Base-by-base conservation (phyloP, 140 eudicot species). In the Senecio squalidus region DNA sequence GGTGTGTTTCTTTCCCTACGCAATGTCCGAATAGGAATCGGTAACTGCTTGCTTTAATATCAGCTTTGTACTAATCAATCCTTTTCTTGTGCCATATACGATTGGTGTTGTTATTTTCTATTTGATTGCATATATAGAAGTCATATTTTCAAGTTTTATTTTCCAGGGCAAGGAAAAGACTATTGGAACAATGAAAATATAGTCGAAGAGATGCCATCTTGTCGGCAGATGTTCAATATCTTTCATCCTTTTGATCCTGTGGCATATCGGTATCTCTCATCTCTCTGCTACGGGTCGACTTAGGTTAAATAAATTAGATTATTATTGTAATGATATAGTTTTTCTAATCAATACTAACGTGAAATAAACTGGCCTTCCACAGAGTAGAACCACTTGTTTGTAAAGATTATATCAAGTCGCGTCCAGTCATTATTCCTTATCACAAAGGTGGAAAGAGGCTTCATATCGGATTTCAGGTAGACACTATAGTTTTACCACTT, bases 191-290 rank as follows among this genome's bases (percentile, higher is more conserved):
- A 81, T 64, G 96, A 82, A 67, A 87, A 75, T 72, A 80, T 87
- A 58, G 72, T 44, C 39, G 98, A 92, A 79, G 98, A 92, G 77
- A 87, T 92, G 86, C 98, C 98, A 70, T 83, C 92, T 46, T 92
- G 98, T 69, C 62, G 76, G 17, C 80, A 78, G 47, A 92, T 92
- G 96, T 82, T 92, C 62, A 92, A 92, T 75, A 84, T 92, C 48
- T 92, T 92, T 79, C 98, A 92, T 63, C 98, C 98, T 67, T 92
- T 87, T 73, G 98, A 92, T 71, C 98, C 98, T 8, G 98, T 92
- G 38, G 98, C 98, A 67, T 92, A 92, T 62, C 81, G 98, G 95
- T 84, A 38, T 48, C 27, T 40, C 22, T 55, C 40, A 26, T 36
- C 46, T 20, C 31, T 25, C 33, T 11, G 11, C 44, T 18, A 16